Evolutionary conservation across 805 yeast species (phyloP), one percentile per base, ranked within the genome.

Genomic region (Maudiozyma bulderi): DNA sequence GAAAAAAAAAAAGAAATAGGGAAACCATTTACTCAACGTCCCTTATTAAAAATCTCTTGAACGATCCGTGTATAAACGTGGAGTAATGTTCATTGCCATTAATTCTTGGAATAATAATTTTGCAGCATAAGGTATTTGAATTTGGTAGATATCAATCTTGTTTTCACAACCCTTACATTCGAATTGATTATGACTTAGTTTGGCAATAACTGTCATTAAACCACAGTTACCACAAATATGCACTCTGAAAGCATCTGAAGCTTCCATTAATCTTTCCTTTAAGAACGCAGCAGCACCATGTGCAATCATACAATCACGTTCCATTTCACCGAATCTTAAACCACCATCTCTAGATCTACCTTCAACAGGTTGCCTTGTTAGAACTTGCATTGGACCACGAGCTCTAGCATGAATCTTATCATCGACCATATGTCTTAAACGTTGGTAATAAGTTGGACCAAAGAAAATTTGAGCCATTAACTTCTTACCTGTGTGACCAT

Each of bases 281-380:
- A 93, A 78, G 75, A 93, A 91, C 7, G 97, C 95, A 4, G 99
- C 97, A 11, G 97, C 98, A 68, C 99, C 99, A 67, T 93, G 98
- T 2, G 99, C 99, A 76, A 93, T 93, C 97, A 93, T 91, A 84
- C 99, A 93, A 77, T 93, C 99, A 75, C 99, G 87, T 73, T 93
- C 99, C 99, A 93, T 93, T 71, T 91, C 99, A 64, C 99, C 99
- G 79, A 91, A 90, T 72, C 99, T 87, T 68, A 91, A 76, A 60
- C 99, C 99, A 80, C 99, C 99, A 71, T 93, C 98, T 73, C 99
- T 82, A 14, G 97, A 89, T 71, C 99, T 83, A 81, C 99, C 99
- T 72, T 91, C 98, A 54, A 90, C 96, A 5, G 99, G 99, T 71
- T 91, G 99, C 73, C 98, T 85, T 3, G 99, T 91, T 68, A 91